These are phyloP conservation scores for Toxicodendron radicans DNA, from an alignment of 345 rosid genomes.

Conservation along the genomic window DNA sequence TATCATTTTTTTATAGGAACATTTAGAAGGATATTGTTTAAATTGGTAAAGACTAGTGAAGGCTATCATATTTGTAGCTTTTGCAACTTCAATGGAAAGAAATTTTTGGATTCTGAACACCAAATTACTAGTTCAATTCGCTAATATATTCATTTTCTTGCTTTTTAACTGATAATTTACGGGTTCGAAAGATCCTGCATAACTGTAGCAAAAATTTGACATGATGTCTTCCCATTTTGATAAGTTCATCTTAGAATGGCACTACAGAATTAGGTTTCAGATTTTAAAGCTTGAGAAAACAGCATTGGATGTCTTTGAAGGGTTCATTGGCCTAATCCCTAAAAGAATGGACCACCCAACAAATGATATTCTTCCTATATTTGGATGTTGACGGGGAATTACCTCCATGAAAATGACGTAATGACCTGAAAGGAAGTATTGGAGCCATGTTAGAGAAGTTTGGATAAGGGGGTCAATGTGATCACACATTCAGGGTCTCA, in stretches of 20 bases:
- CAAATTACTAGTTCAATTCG: neutral
- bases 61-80: slow-evolving; percentile 5
- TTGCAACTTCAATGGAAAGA: slow-evolving; percentile 1
- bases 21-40: neutral
- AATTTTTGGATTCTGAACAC: neutral
- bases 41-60: neutral
- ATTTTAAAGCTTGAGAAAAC: neutral
- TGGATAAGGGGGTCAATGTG: slow-evolving; percentile 18
- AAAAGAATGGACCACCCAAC: slow-evolving; percentile 11
- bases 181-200: too few species aligned
- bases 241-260: neutral
- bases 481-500: slow-evolving; percentile 15
- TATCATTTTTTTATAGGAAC: neutral
- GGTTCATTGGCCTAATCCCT: neutral
- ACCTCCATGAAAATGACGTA: slow-evolving; percentile 14
- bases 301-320: neutral
- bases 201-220: neutral
- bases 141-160: neutral
- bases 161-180: neutral
- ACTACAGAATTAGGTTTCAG: neutral
- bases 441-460: neutral
- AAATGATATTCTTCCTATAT: slow-evolving; percentile 5
- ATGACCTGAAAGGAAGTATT: slow-evolving; percentile 5
- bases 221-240: neutral
- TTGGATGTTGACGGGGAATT: neutral